Base-by-base conservation (phyloP, 2,329 filamentous ascomycete species). In the Coniella lustricola region DNA sequence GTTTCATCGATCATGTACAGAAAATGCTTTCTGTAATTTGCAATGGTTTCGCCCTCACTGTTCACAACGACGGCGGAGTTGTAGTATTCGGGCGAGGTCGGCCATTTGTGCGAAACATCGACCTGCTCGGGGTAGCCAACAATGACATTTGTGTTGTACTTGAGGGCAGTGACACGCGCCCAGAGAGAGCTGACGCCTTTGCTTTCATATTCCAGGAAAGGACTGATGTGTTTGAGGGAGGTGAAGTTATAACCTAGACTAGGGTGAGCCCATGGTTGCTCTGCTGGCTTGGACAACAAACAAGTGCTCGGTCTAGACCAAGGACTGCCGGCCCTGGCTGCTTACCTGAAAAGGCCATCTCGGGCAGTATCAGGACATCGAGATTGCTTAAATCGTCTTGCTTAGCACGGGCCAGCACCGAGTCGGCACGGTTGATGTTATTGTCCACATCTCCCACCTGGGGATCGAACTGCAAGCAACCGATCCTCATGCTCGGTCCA, bases 61-160 rank as follows among this genome's bases (percentile, higher is more conserved):
- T 75, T 77, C 3, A 84, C 71, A 0, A 81, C 66, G 2, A 84
- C 71, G 0, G 63, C 59, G 0, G 73, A 71, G 49, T 80, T 80
- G 60, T 79, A 80, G 31, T 76, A 79, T 53, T 79, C 74, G 0
- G 75, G 72, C 0, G 60, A 62, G 0, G 74, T 64, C 0, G 79
- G 77, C 73, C 76, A 79, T 20, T 69, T 68, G 1, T 61, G 44
- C 0, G 67, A 60, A 0, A 75, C 58, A 43, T 83, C 79, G 1
- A 76, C 76, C 56, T 76, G 79, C 49, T 93, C 87, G 0, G 87
- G 87, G 48, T 91, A 93, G 0, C 87, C 87, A 1, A 81, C 79
- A 0, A 79, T 76, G 0, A 91, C 84, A 44, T 74, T 68, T 58
- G 85, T 90, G 51, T 82, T 72, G 58, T 85, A 73, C 56, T 81